Conservation (phyloP, 1,139 yeast species). For the Kluyveromyces sp. region DNA sequence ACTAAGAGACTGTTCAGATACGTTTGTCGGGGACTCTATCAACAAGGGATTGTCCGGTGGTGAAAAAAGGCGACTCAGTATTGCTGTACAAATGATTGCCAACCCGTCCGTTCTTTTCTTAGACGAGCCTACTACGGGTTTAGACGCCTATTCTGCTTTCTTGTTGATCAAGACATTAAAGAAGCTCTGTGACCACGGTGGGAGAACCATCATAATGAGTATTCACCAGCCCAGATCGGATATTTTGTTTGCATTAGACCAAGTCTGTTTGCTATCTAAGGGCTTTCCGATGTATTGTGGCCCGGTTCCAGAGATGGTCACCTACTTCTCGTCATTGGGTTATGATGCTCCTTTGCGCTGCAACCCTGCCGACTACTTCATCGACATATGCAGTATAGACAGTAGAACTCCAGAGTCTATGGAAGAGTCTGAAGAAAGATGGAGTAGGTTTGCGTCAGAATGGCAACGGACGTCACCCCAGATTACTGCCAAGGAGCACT, state of each 20-base stretch:
- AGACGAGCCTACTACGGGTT: constrained; percentile 87
- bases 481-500: constrained; percentile 5
- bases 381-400: constrained; percentile 69
- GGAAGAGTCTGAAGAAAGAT: constrained; percentile 37
- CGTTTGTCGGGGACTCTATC: constrained; percentile 43
- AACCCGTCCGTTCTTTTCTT: constrained; percentile 71
- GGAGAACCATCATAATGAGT: constrained; percentile 66
- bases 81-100: constrained; percentile 70
- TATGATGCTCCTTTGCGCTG: constrained; percentile 40
- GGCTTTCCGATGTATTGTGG: constrained; percentile 62
- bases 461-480: constrained; percentile 41
- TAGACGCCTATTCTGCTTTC: constrained; percentile 73
- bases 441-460: constrained; percentile 38
- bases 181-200: constrained; percentile 48
- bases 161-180: constrained; percentile 58
- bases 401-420: constrained; percentile 38
- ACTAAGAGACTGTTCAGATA: constrained; percentile 52
- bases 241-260: constrained; percentile 61
- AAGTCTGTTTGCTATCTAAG: constrained; percentile 60
- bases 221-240: constrained; percentile 85
- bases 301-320: constrained; percentile 37
- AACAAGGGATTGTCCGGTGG: constrained; percentile 68
- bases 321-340: constrained; percentile 49
- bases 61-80: constrained; percentile 69
- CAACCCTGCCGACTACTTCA: constrained; percentile 59